Evolutionary conservation across 768 basidiomycete species (phyloP), one percentile per base, ranked within the genome.

Genomic region (Cystobasidium tubakii): DNA sequence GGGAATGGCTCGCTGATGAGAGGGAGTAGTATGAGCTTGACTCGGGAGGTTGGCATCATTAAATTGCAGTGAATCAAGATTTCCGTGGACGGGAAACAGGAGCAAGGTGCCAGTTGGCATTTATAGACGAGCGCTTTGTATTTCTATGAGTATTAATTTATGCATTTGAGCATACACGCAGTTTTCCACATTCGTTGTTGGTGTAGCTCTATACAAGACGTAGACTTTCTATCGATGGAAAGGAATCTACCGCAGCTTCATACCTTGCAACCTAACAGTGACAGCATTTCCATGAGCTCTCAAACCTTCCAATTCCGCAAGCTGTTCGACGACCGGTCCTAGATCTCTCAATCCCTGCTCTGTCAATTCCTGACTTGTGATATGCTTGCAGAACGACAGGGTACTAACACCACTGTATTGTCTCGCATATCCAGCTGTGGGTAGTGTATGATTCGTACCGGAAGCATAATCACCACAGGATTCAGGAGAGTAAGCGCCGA

Each of bases 391-490:
- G 89, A 98, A 99, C 0, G 92, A 93, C 10, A 86, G 84, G 0
- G 95, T 97, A 83, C 95, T 97, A 77, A 99, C 96, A 3, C 96
- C 96, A 77, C 93, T 96, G 84, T 94, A 99, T 81, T 98, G 96
- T 63, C 92, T 88, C 27, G 96, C 96, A 81, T 93, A 99, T 27
- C 95, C 93, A 74, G 92, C 92, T 12, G 91, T 96, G 43, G 95
- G 95, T 27, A 99, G 84, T 0, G 95, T 98, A 84, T 99, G 96
- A 81, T 99, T 99, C 9, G 96, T 98, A 23, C 96, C 96, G 0
- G 95, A 98, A 6, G 95, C 95, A 78, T 98, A 99, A 81, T 99
- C 96, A 34, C 96, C 96, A 66, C 79, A 93, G 92, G 92, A 95
- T 83, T 98, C 96, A 0, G 96, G 96, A 0, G 94, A 90, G 81